Evolutionary conservation across 352 stramenopile genomes (phyloP), one percentile per base, ranked within the genome.

Genomic region (Phytophthora sp.): DNA sequence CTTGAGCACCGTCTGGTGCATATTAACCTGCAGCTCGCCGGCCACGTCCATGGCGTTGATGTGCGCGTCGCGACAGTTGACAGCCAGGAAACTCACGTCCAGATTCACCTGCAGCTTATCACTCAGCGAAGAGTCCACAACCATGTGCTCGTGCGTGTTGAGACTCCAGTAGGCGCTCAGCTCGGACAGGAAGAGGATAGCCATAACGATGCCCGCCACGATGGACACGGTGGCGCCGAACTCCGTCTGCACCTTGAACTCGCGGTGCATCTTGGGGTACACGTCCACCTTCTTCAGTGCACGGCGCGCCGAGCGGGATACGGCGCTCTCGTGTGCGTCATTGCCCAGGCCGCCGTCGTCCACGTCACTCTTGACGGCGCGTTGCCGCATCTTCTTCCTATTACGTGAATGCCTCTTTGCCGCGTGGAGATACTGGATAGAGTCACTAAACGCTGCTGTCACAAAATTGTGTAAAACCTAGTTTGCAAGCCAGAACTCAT

Each of bases 21-120:
- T 91, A 67, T 99, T 89, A 26, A 99, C 80, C 73, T 99, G 97
- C 58, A 98, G 91, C 65, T 99, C 97, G 15, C 98, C 98, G 1
- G 97, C 96, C 35, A 99, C 95, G 75, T 99, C 98, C 90, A 99
- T 99, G 4, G 95, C 94, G 79, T 99, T 98, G 36, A 99, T 77
- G 72, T 99, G 96, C 27, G 98, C 86, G 74, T 99, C 96, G 82
- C 93, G 82, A 84, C 98, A 99, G 60, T 89, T 97, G 53, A 99
- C 79, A 11, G 86, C 82, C 24, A 98, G 94, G 71, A 99, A 99
- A 38, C 97, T 99, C 44, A 99, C 94, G 81, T 99, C 98, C 23
- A 99, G 58, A 76, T 98, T 97, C 68, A 99, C 98, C 69, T 91
- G 80, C 57, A 99, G 94, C 76, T 96, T 90, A 66, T 99, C 95